These are phyloP conservation scores for Fragosphaeria purpurea DNA, from an alignment of 2,329 filamentous ascomycete genomes.

Conservation along the genomic window DNA sequence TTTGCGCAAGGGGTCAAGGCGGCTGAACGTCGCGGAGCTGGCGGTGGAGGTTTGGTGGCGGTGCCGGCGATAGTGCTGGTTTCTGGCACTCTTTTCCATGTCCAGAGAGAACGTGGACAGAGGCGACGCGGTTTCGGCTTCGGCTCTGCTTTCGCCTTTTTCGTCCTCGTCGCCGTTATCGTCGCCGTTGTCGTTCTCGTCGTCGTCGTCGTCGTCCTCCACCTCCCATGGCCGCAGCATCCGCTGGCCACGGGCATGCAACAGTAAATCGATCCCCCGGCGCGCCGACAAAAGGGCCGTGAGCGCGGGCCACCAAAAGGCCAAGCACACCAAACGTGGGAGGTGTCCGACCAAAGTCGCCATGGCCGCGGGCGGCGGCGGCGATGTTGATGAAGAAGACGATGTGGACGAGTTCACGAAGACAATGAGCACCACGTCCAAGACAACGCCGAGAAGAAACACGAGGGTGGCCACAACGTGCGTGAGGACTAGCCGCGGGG, in stretches of 20 bases:
- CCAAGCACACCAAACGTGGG: constrained; percentile 20
- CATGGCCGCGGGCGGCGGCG: constrained; percentile 2
- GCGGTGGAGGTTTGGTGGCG: constrained; percentile 1
- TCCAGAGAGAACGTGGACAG: background rate
- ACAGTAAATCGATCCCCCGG: constrained; percentile 26
- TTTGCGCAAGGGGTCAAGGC: constrained; percentile 18
- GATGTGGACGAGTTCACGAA: constrained; percentile 23
- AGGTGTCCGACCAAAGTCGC: constrained; percentile 9
- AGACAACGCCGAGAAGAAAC: constrained; percentile 13
- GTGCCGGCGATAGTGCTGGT: constrained; percentile 6
- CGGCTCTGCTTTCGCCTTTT: no score
- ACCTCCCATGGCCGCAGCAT: constrained; percentile 31
- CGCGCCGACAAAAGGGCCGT: constrained; percentile 23
- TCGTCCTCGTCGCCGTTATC: constrained; percentile 8
- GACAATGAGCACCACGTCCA: constrained; percentile 19
- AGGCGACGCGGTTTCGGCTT: background rate
- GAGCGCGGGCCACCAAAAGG: constrained; percentile 27
- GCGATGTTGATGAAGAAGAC: constrained; percentile 9
- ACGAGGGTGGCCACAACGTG: constrained; percentile 16
- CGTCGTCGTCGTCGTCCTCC: constrained; percentile 8
- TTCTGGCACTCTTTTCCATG: constrained; percentile 5
- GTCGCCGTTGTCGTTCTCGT: constrained; percentile 6
- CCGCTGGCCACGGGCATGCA: constrained; percentile 23
- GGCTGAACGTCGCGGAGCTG: constrained; percentile 3
- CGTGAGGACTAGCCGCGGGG: constrained; percentile 15